Conservation (phyloP, 768 basidiomycete genomes). For the Lyophyllum decastes region DNA sequence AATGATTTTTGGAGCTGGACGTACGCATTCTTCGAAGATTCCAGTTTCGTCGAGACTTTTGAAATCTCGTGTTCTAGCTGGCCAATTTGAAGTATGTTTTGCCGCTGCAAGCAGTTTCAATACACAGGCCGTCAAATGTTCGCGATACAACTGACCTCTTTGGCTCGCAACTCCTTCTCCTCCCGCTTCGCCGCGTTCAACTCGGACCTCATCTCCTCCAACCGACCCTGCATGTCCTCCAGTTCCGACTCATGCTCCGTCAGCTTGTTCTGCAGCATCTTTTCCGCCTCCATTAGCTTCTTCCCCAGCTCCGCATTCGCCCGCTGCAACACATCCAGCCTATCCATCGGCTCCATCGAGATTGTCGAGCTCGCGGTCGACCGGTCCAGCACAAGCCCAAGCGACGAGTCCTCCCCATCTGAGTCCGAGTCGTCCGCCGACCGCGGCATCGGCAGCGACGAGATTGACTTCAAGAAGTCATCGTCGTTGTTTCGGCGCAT, state of each 20-base stretch:
- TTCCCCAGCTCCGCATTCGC: conserved; percentile 73
- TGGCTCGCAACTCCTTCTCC: conserved; percentile 87
- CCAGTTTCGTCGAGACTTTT: conserved; percentile 73
- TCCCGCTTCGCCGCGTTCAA: conserved; percentile 81
- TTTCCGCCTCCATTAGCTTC: conserved; percentile 76
- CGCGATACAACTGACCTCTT: conserved; percentile 60
- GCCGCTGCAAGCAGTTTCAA: conserved; percentile 43
- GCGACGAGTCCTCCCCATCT: conserved; percentile 55
- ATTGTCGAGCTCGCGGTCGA: conserved; percentile 58
- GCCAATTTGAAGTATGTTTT: conserved; percentile 64
- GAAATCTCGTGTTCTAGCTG: conserved; percentile 78
- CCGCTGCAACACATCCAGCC: conserved; percentile 71
- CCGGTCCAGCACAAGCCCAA: conserved; percentile 65
- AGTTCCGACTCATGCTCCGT: conserved; percentile 81
- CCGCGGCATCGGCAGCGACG: conserved; percentile 61
- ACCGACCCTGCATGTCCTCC: conserved; percentile 71
- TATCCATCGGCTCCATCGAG: conserved; percentile 73
- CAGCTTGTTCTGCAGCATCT: conserved; percentile 63
- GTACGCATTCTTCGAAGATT: conserved; percentile 72
- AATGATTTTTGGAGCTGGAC: conserved; percentile 84
- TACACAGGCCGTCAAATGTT: conserved; percentile 1
- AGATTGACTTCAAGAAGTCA: conserved; percentile 40
- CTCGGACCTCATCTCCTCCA: conserved; percentile 81
- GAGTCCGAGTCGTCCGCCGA: conserved; percentile 46
- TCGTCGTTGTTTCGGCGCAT: too few relatives aligned